Conservation (phyloP, 768 basidiomycete species). For the Suillus weaverae region DNA sequence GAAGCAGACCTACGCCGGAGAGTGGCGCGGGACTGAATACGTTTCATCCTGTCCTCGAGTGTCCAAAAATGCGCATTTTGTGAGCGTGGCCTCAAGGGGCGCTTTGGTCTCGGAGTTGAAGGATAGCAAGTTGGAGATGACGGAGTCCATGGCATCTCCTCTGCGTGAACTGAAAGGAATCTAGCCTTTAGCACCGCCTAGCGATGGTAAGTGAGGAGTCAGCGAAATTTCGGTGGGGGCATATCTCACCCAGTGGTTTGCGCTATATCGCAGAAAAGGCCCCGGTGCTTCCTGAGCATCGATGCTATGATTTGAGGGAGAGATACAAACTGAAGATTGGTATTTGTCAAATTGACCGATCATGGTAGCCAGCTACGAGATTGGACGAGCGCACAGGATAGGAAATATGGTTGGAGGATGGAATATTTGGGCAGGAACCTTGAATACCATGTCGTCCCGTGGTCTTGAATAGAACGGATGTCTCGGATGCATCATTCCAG, state of each 20-base stretch:
- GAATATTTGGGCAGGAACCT: not conserved
- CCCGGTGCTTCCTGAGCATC: not conserved
- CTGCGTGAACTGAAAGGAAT: not conserved
- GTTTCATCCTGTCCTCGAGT: not conserved
- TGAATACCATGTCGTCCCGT: not conserved
- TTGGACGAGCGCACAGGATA: not conserved
- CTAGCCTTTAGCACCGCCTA: not conserved
- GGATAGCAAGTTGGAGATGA: not conserved
- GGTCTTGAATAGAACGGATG: not conserved
- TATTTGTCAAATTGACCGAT: not conserved
- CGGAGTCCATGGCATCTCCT: not conserved
- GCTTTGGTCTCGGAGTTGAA: not conserved
- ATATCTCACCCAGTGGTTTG: not conserved
- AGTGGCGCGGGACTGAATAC: not conserved
- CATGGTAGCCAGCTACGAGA: not conserved
- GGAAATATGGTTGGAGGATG: not conserved
- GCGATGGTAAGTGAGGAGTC: not conserved
- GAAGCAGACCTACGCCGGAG: not conserved
- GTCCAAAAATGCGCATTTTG: not conserved
- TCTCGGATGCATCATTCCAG: not conserved
- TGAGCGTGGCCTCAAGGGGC: not conserved
- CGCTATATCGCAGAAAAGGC: not conserved
- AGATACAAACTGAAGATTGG: not conserved
- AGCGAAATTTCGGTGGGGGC: not conserved
- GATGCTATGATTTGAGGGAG: not conserved